A percentile compares a stretch with the other conserved stretches of the same genome.
Evolutionary conservation across 148 eudicot genomes (phyloP).

Genomic region (Linanthus parryae): DNA sequence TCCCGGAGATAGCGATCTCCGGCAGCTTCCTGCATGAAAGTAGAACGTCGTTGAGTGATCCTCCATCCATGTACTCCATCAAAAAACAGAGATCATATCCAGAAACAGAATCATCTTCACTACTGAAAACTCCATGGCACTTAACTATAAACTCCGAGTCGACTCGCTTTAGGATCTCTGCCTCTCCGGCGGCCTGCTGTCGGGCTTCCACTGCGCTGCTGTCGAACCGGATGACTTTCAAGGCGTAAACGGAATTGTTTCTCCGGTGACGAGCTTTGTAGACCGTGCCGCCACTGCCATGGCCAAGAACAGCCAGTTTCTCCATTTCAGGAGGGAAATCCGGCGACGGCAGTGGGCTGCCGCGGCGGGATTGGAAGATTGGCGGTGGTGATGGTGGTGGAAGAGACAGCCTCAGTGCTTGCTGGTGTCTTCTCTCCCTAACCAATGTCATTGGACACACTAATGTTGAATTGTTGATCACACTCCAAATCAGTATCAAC

Average conservation of each 20-base stretch:
- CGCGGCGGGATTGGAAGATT: not conserved
- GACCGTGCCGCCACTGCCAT: slow-evolving; percentile 22
- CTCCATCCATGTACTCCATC: slow-evolving; percentile 24
- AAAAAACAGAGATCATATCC: slow-evolving; percentile 11
- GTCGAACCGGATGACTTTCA: slow-evolving; percentile 19
- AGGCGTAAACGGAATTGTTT: slow-evolving; percentile 3
- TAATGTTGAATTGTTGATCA: not conserved
- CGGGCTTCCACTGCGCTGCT: not conserved
- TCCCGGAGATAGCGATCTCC: slow-evolving; percentile 10
- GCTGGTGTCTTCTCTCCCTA: slow-evolving; percentile 15
- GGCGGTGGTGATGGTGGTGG: not conserved
- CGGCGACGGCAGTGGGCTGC: not conserved
- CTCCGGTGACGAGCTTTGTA: slow-evolving; percentile 20
- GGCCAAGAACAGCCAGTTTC: slow-evolving; percentile 23
- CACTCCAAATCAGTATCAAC: not conserved
- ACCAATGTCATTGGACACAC: slow-evolving; percentile 4
- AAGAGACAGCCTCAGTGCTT: slow-evolving; percentile 8
- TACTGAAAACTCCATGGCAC: slow-evolving; percentile 17
- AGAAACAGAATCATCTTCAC: not conserved
- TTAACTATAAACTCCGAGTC: slow-evolving; percentile 16
- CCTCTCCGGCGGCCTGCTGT: slow-evolving; percentile 14
- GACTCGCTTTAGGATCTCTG: slow-evolving; percentile 15
- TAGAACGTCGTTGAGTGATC: slow-evolving; percentile 20
- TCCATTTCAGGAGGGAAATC: slow-evolving; percentile 3
- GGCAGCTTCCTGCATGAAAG: not conserved